Evolutionary conservation across 495 filamentous ascomycete species (phyloP), one percentile per base, ranked within the genome.

Genomic region (Aspergillus steynii): DNA sequence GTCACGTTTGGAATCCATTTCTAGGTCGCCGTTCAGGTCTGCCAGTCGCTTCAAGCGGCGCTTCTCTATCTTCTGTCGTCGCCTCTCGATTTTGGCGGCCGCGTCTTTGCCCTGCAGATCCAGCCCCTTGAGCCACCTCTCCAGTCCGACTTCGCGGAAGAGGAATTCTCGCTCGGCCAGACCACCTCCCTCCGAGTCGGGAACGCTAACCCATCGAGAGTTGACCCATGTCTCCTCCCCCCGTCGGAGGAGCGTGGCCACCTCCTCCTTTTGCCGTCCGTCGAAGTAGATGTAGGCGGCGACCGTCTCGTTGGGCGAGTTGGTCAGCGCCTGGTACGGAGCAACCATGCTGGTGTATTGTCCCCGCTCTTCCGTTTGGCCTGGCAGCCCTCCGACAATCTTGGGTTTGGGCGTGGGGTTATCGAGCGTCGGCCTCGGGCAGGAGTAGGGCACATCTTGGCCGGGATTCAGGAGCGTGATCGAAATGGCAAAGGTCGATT

Each of bases 191-290:
- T 98, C 94, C 2, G 89, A 89, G 10, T 90, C 86, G 2, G 93
- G 92, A 4, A 99, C 86, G 68, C 94, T 92, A 61, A 99, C 95
- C 95, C 95, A 99, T 70, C 95, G 81, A 9, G 93, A 97, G 65
- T 97, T 97, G 28, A 99, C 96, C 95, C 95, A 99, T 0, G 95
- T 99, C 74, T 99, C 95, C 64, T 97, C 95, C 48, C 96, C 96
- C 25, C 93, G 86, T 57, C 95, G 83, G 37, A 99, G 80, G 48
- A 99, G 77, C 34, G 95, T 99, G 58, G 95, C 95, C 15, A 98
- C 96, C 72, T 99, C 95, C 67, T 99, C 95, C 75, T 99, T 98
- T 31, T 86, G 82, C 53, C 96, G 82, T 12, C 95, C 95, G 73
- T 99, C 95, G 68, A 99, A 99, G 78, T 98, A 98, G 59, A 99